Evolutionary conservation across 192 early-diverging fungal genomes (phyloP), one percentile per base, ranked within the genome.

Genomic region (Diversispora epigaea): DNA sequence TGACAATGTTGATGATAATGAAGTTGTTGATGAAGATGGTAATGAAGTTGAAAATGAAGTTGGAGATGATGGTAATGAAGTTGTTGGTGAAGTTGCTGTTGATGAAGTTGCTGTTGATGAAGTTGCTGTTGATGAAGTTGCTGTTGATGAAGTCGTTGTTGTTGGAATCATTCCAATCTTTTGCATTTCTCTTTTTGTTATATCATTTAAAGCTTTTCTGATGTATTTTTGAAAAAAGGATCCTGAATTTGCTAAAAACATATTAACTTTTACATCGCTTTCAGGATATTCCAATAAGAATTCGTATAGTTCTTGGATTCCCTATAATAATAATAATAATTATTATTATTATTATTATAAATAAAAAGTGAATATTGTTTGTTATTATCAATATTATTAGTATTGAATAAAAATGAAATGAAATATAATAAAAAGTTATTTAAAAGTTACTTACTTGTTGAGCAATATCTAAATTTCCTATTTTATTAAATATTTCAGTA

Each of bases 191-290:
- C 25, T 7, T 2, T 47, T 75, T 0, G 73, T 65, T 39, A 75
- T 64, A 3, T 75, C 73, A n/a, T 79, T 80, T 22, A 92, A 78
- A 9, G 86, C 92, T 39, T 91, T 80, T 50, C 88, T 84, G 41
- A 93, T 93, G 73, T 93, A 94, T 46, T 85, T 87, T 74, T 90
- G 87, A 73, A 92, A 93, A 71, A 86, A 92, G 3, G 81, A 86
- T 14, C 91, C 91, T n/a, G 90, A 88, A 66, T 85, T 81, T 43
- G 81, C 79, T 39, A 92, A 71, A 73, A 87, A 83, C 22, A 79
- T 78, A 77, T 90, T 88, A 3, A 95, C 87, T 74, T 86, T 84
- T 6, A 72, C 62, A 56, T 91, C 86, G 41, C 83, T 83, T 39
- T 87, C 81, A 19, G 92, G 93, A 78, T 93, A 84, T 69, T 83